Conservation (phyloP, 805 yeast species). For the Blastobotrys chiropterorum region DNA sequence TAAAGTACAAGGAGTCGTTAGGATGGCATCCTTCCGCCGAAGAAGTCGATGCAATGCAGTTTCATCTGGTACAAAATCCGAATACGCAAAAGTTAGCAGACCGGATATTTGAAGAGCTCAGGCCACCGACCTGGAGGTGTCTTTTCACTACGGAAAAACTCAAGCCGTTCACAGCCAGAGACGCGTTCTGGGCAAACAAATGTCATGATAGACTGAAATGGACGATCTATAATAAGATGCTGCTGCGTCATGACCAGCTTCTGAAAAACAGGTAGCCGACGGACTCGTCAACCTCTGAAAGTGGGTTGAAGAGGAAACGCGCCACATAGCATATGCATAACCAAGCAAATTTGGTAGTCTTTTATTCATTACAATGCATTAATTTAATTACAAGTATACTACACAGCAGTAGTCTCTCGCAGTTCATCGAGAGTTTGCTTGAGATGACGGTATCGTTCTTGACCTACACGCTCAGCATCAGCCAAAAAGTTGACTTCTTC, state of each 20-base stretch:
- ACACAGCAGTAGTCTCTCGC: neutral
- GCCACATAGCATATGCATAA: too few species aligned
- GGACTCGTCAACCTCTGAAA: too few species aligned
- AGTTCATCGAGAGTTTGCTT: neutral
- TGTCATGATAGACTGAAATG: neutral
- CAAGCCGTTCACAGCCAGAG: neutral
- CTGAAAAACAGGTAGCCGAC: neutral
- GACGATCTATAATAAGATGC: conserved; percentile 1
- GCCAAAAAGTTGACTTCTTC: conserved; percentile 22
- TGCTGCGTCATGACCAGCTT: neutral
- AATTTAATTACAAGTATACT: too few species aligned
- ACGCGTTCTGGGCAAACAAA: neutral
- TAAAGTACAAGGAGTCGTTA: neutral
- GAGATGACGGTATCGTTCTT: conserved; percentile 20
- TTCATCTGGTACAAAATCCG: neutral
- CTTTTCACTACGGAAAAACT: neutral
- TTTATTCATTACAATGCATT: neutral
- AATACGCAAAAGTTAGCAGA: neutral
- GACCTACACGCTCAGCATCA: conserved; percentile 22
- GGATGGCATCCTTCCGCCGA: conserved; percentile 7
- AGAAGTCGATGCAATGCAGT: conserved; percentile 2
- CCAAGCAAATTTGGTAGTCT: too few species aligned
- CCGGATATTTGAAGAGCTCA: neutral
- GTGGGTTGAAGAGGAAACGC: too few species aligned
- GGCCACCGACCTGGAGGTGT: neutral